Evolutionary conservation across 768 basidiomycete species (phyloP).

Genomic region (Rhodotorula diobovata): DNA sequence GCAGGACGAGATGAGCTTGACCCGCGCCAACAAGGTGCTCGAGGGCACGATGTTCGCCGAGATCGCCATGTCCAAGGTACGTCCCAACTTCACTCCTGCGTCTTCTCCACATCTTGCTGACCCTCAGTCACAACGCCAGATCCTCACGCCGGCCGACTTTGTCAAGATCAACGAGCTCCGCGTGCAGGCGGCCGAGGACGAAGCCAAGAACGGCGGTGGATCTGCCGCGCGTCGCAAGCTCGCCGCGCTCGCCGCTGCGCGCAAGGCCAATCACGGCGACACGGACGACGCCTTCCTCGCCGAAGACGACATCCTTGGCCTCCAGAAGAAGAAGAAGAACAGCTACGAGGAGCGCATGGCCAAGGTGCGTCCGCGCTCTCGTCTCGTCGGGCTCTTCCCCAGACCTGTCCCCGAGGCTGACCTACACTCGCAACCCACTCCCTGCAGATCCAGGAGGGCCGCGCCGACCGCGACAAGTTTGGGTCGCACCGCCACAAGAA

Average conservation of each 20-base stretch:
- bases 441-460: conserved; percentile 67
- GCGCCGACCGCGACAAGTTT: conserved; percentile 91
- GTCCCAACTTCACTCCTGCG: not conserved
- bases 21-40: conserved; percentile 43
- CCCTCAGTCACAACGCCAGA: conserved; percentile 53
- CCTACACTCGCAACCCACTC: not conserved
- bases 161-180: conserved; percentile 82
- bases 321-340: conserved; percentile 85
- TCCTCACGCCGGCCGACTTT: conserved; percentile 95
- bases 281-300: conserved; percentile 55
- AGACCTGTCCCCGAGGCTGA: not conserved
- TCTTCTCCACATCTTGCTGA: not conserved
- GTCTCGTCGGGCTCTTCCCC: not conserved
- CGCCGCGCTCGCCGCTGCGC: conserved; percentile 67
- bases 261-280: conserved; percentile 52
- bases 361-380: conserved; percentile 46
- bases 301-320: conserved; percentile 86
- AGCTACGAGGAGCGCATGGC: conserved; percentile 92
- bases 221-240: conserved; percentile 83
- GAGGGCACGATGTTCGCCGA: conserved; percentile 56
- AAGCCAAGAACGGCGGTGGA: conserved; percentile 66
- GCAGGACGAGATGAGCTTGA: conserved; percentile 37
- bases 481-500: conserved; percentile 50
- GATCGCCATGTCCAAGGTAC: conserved; percentile 74
- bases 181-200: conserved; percentile 67